Conservation (phyloP, 2,329 filamentous ascomycete genomes). For the Penicillium glabrum region DNA sequence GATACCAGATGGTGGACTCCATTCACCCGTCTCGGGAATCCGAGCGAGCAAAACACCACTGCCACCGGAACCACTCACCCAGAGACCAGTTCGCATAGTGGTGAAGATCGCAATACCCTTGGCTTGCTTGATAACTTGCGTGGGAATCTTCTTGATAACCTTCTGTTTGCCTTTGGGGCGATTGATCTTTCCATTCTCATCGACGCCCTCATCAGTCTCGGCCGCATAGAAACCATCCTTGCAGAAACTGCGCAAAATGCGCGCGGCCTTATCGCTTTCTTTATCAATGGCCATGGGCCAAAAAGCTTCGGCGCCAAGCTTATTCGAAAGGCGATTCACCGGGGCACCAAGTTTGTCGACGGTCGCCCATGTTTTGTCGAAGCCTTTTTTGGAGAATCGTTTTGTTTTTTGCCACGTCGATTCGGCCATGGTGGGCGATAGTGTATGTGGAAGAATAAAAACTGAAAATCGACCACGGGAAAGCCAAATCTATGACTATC, state of each 20-base stretch:
- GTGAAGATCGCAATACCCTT: constrained; percentile 92
- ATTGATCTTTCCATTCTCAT: constrained; percentile 48
- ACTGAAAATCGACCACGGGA: not conserved
- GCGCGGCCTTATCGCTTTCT: constrained; percentile 87
- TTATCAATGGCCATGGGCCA: constrained; percentile 84
- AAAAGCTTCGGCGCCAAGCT: constrained; percentile 76
- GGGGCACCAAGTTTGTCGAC: constrained; percentile 71
- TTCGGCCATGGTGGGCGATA: constrained; percentile 41
- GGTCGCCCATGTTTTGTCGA: constrained; percentile 70
- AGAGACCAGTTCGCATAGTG: constrained; percentile 89
- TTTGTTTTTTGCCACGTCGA: constrained; percentile 58
- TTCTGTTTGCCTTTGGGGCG: constrained; percentile 61
- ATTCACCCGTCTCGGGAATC: constrained; percentile 75
- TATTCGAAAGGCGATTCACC: constrained; percentile 79
- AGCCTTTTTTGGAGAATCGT: constrained; percentile 60
- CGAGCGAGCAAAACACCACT: constrained; percentile 83
- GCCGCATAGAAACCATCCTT: constrained; percentile 71
- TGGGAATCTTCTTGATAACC: constrained; percentile 79
- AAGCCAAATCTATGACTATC: constrained; percentile 11
- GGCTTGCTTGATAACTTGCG: constrained; percentile 81
- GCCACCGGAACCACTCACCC: constrained; percentile 87
- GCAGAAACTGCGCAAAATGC: constrained; percentile 88
- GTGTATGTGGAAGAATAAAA: not conserved
- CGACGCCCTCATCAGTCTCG: constrained; percentile 48
- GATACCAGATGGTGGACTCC: constrained; percentile 89